Conservation (phyloP, 192 early-diverging fungal genomes). For the Coemansia biformis region DNA sequence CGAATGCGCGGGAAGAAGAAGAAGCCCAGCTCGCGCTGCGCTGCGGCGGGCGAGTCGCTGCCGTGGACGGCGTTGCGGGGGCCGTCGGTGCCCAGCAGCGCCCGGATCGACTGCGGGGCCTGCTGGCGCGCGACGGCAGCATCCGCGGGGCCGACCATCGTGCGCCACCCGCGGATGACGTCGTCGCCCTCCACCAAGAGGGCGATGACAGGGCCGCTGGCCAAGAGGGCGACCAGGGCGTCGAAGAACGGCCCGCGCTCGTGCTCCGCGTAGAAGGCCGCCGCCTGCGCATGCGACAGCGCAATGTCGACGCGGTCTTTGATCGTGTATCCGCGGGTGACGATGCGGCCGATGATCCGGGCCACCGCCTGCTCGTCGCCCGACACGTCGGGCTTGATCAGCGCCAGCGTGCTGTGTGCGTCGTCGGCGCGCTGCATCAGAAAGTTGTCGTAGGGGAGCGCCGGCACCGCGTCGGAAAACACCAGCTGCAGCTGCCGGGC, state of each 20-base stretch:
- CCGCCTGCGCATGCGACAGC: slow-evolving; percentile 38
- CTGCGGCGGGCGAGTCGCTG: slow-evolving; percentile 49
- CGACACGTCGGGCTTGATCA: slow-evolving; percentile 55
- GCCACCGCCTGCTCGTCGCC: slow-evolving; percentile 19
- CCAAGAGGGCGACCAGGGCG: slow-evolving; percentile 39
- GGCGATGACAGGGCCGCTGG: slow-evolving; percentile 50
- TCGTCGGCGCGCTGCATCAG: slow-evolving; percentile 45
- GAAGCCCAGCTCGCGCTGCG: slow-evolving; percentile 40
- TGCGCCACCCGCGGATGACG: slow-evolving; percentile 51
- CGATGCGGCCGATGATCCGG: slow-evolving; percentile 33
- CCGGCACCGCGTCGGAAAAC: slow-evolving; percentile 42
- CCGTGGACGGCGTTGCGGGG: slow-evolving; percentile 55
- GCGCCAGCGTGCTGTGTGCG: slow-evolving; percentile 47
- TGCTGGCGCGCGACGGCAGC: slow-evolving; percentile 23
- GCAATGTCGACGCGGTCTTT: slow-evolving; percentile 33
- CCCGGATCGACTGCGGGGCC: slow-evolving; percentile 48
- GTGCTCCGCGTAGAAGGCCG: slow-evolving; percentile 48
- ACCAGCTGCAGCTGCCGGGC: slow-evolving; percentile 45
- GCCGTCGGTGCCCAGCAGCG: slow-evolving; percentile 42
- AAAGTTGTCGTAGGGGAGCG: slow-evolving; percentile 41
- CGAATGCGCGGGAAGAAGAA: slow-evolving; percentile 44
- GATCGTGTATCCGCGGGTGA: slow-evolving; percentile 45
- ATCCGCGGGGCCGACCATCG: slow-evolving; percentile 52
- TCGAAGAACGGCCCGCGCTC: slow-evolving; percentile 37
- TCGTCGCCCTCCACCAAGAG: slow-evolving; percentile 51